Conservation (phyloP, 148 eudicot genomes). For the Rhododendron mucronatum region DNA sequence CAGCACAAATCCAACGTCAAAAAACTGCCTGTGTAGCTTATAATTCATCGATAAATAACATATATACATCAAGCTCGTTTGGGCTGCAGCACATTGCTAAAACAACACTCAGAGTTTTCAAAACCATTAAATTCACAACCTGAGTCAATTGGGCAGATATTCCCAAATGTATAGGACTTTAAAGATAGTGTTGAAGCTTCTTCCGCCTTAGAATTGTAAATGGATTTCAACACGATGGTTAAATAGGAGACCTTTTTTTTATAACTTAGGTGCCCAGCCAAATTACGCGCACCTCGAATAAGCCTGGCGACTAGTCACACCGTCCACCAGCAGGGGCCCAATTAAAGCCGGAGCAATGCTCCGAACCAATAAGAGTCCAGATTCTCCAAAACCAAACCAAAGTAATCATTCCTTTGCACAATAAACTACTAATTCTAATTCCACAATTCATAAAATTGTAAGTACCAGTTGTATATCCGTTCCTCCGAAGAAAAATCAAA, state of each 20-base stretch:
- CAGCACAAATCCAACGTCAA: not conserved
- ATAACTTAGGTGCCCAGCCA: no score
- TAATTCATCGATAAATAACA: not conserved
- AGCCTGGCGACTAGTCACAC: no score
- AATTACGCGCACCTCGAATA: no score
- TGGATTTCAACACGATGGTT: not conserved
- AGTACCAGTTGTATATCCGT: constrained; percentile 88
- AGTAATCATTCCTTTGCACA: not conserved
- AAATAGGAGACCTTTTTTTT: not conserved
- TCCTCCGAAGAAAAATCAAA: constrained; percentile 86
- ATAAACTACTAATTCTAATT: not conserved
- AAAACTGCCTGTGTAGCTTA: not conserved
- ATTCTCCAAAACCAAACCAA: not conserved
- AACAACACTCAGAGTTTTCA: not conserved
- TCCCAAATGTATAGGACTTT: not conserved
- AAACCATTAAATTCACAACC: not conserved
- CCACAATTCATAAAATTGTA: not conserved
- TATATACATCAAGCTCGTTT: not conserved
- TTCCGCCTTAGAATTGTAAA: not conserved
- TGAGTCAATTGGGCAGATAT: not conserved
- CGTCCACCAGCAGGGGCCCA: no score
- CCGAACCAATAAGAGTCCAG: not conserved
- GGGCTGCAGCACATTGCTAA: not conserved
- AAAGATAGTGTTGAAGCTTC: not conserved
- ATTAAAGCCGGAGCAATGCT: not conserved